Evolutionary conservation across 1,284 basidiomycete species (phyloP), one percentile per base, ranked within the genome.

Genomic region (Apiotrichum gamsii): DNA sequence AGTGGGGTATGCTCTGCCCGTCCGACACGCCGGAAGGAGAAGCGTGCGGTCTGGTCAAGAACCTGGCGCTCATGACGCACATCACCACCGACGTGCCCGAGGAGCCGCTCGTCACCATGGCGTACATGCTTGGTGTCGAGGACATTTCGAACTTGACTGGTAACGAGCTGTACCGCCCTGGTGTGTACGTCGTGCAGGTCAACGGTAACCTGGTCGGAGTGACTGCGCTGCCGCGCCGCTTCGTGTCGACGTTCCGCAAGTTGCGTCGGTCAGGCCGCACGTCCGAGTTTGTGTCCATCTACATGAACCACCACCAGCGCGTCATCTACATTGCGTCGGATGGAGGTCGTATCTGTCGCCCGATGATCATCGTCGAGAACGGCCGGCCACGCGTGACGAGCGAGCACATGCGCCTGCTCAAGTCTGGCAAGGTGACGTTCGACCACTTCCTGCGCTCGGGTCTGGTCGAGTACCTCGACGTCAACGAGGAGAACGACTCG

Each of bases 21-120:
- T 93, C 89, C 65, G 95, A 99, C 73, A 99, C 96, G 4, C 95
- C 95, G 0, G 95, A 99, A 82, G 96, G 95, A 67, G 95, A 99
- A 74, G 95, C 95, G 6, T 99, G 95, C 68, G 95, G 95, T 43
- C 76, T 99, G 50, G 96, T 99, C 40, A 99, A 99, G 77, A 99
- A 99, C 72, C 75, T 99, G 49, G 96, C 95, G 3, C 78, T 98
- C 34, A 99, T 98, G 93, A 98, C 96, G 3, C 96, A 99, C 72
- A 99, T 99, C 71, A 99, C 95, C 13, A 98, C 96, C 20, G 95
- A 98, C 70, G 91, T 94, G 16, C 91, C 95, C 54, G 95, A 99
- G 72, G 88, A 85, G 55, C 93, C 95, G 3, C 88, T 99, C 52
- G 82, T 90, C 60, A 80, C 83, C 52, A 76, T 97, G 36, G 85